These are phyloP conservation scores for Evansstolkia leycettana DNA, from an alignment of 495 filamentous ascomycete genomes.

Conservation along the genomic window DNA sequence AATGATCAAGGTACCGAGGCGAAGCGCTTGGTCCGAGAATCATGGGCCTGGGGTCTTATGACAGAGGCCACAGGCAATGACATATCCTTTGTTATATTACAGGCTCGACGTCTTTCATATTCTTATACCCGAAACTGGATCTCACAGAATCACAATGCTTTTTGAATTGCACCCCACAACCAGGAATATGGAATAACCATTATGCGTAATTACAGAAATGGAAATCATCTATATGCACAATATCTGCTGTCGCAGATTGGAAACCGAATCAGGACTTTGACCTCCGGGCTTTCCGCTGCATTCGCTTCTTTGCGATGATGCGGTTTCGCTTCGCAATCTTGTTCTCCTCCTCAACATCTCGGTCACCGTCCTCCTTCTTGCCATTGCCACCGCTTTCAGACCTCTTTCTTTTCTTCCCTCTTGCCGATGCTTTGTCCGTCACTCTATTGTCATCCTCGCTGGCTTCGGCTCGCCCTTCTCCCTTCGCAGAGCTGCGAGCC, in stretches of 20 bases:
- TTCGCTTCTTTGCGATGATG: conserved; percentile 59
- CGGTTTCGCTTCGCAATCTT: conserved; percentile 48
- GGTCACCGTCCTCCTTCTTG: conserved; percentile 14
- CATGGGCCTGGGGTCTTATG: too few relatives aligned
- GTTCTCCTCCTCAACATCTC: conserved; percentile 30
- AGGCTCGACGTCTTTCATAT: too few relatives aligned
- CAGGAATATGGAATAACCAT: background rate
- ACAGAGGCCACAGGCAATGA: too few relatives aligned
- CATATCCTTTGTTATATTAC: too few relatives aligned
- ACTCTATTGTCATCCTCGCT: conserved; percentile 1
- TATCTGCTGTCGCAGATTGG: background rate
- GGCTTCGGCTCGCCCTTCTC: conserved; percentile 6
- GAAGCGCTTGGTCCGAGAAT: too few relatives aligned
- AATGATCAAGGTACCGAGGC: too few relatives aligned
- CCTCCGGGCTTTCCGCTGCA: conserved; percentile 40
- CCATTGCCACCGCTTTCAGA: conserved; percentile 15
- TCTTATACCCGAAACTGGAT: background rate
- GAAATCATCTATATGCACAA: background rate
- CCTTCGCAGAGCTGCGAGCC: conserved; percentile 21
- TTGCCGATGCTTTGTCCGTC: conserved; percentile 8
- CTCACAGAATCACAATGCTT: conserved; percentile 7
- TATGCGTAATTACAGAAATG: conserved; percentile 1
- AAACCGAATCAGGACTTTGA: conserved; percentile 15
- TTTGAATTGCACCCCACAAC: conserved; percentile 4
- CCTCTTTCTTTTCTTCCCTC: conserved; percentile 31